A percentile compares a stretch with the other conserved stretches of the same genome.
phyloP scores from a whole-genome alignment of 306 rosid species.

The Biancaea sappan region DNA sequence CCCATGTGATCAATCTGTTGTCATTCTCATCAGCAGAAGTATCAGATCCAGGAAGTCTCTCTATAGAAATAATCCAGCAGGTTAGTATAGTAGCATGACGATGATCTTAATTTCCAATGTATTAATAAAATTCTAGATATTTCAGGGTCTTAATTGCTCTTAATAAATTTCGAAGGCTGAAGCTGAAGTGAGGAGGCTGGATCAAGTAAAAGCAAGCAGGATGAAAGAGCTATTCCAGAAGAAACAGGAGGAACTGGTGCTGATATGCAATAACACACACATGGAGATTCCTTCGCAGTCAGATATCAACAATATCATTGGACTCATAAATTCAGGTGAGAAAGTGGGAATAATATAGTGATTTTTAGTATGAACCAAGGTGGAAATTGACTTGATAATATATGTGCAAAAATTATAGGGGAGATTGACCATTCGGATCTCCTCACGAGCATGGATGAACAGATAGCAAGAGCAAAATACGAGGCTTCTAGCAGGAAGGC shows the following conservation, averaged over 20 bases:
- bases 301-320: conserved; percentile 71
- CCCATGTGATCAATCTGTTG: conserved; percentile 71
- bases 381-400: conserved; percentile 49
- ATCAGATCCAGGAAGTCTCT: conserved; percentile 86
- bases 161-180: conserved; percentile 77
- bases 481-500: conserved; percentile 70
- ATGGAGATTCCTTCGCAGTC: conserved; percentile 79
- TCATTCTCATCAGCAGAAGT: conserved; percentile 66
- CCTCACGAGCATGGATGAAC: conserved; percentile 88
- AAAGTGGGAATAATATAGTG: neutral
- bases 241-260: conserved; percentile 81
- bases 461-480: conserved; percentile 64
- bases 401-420: conserved; percentile 62
- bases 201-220: conserved; percentile 91
- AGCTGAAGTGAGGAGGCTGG: conserved; percentile 90
- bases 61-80: conserved; percentile 73
- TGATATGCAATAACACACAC: conserved; percentile 80
- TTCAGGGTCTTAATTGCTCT: no score
- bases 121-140: no score
- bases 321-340: conserved; percentile 79
- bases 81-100: no score
- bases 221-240: conserved; percentile 92
- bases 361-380: conserved; percentile 20
- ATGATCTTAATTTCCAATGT: no score
- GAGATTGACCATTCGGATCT: conserved; percentile 95